Conservation (phyloP, 371 early-diverging fungal genomes). For the Haplosporangium sp. region DNA sequence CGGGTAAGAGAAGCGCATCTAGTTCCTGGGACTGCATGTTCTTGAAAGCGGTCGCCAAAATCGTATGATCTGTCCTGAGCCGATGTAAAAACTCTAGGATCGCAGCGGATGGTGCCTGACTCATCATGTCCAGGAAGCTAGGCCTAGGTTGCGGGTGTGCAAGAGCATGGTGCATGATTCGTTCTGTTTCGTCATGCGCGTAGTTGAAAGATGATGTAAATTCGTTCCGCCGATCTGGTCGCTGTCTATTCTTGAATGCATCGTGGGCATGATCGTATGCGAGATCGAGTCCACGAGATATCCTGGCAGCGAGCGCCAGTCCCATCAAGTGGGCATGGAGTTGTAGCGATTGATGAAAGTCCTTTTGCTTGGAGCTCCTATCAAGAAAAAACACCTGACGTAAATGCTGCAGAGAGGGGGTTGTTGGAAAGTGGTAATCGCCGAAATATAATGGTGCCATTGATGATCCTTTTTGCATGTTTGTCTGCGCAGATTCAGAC, state of each 20-base stretch:
- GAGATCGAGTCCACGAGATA: slow-evolving; percentile 44
- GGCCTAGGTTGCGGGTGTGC: slow-evolving; percentile 52
- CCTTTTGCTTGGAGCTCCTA: slow-evolving; percentile 54
- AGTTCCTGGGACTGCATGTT: slow-evolving; percentile 52
- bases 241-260: slow-evolving; percentile 51
- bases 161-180: slow-evolving; percentile 31
- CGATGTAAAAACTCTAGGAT: slow-evolving; percentile 42
- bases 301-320: slow-evolving; percentile 34
- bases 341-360: slow-evolving; percentile 47
- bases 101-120: slow-evolving; percentile 30
- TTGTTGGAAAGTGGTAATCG: slow-evolving; percentile 45
- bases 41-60: slow-evolving; percentile 46
- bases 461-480: neutral
- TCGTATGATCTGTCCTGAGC: slow-evolving; percentile 41
- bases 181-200: slow-evolving; percentile 48
- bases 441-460: slow-evolving; percentile 38
- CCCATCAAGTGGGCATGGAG: slow-evolving; percentile 52
- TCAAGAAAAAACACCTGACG: slow-evolving; percentile 40
- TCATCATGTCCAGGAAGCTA: slow-evolving; percentile 55
- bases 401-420: slow-evolving; percentile 41
- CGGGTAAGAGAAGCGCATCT: slow-evolving; percentile 42
- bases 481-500: neutral
- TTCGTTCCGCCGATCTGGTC: slow-evolving; percentile 47
- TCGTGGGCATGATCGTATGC: slow-evolving; percentile 54
- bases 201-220: slow-evolving; percentile 45